phyloP scores from a whole-genome alignment of 345 rosid genomes.

The Jatropha curcas region DNA sequence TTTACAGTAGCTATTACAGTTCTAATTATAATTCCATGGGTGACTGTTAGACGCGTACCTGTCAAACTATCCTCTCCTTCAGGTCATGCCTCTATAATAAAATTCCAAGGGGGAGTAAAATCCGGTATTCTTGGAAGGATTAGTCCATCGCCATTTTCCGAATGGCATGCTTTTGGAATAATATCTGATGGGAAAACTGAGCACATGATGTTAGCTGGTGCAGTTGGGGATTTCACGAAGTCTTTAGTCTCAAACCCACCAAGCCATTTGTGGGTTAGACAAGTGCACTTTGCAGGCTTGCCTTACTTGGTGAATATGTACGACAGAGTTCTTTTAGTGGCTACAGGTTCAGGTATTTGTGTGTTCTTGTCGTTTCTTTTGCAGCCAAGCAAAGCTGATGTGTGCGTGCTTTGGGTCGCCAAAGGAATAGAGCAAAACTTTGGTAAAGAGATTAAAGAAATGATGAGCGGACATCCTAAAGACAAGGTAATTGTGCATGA shows the following conservation, averaged over 20 bases:
- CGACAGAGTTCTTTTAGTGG: slow-evolving; percentile 71
- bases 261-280: slow-evolving; percentile 75
- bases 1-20: slow-evolving; percentile 58
- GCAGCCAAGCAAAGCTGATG: slow-evolving; percentile 59
- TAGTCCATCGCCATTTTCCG: slow-evolving; percentile 88
- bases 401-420: slow-evolving; percentile 72
- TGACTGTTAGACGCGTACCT: slow-evolving; percentile 65
- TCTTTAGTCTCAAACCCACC: slow-evolving; percentile 64
- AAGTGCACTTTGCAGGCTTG: slow-evolving; percentile 73
- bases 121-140: slow-evolving; percentile 80
- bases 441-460: slow-evolving; percentile 59
- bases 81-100: slow-evolving; percentile 72
- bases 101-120: slow-evolving; percentile 65
- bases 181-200: slow-evolving; percentile 68
- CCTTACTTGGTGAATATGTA: slow-evolving; percentile 77
- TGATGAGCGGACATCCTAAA: slow-evolving; percentile 48
- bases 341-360: slow-evolving; percentile 84
- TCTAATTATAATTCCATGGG: slow-evolving; percentile 66
- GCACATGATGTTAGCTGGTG: slow-evolving; percentile 92
- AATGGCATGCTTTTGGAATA: slow-evolving; percentile 92
- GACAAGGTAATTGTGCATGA: slow-evolving; percentile 73
- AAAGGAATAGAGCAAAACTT: slow-evolving; percentile 74
- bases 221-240: slow-evolving; percentile 84
- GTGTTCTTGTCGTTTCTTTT: slow-evolving; percentile 77
- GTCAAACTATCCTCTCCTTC: slow-evolving; percentile 59